Evolutionary conservation across 768 basidiomycete genomes (phyloP).

Genomic region (Phaffia tasmanica): DNA sequence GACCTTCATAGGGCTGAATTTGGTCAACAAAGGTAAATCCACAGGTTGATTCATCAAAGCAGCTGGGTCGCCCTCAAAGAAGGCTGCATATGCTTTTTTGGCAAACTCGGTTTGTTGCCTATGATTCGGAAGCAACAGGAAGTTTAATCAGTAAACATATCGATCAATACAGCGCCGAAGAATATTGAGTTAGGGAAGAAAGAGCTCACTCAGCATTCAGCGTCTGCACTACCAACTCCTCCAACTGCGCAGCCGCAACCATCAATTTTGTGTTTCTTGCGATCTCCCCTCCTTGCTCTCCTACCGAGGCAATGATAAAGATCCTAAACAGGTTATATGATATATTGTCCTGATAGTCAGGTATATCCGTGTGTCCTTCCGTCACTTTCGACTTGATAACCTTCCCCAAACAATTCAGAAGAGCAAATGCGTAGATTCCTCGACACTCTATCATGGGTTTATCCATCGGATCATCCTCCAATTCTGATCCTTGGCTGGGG

Average conservation of each 20-base stretch:
- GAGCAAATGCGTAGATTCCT: slow-evolving; percentile 76
- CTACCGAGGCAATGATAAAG: slow-evolving; percentile 42
- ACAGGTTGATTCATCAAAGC: slow-evolving; percentile 50
- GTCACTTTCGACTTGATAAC: slow-evolving; percentile 49
- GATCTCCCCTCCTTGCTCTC: slow-evolving; percentile 32
- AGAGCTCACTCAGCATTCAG: slow-evolving; percentile 37
- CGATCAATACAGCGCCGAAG: neutral
- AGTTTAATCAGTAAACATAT: neutral
- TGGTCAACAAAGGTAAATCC: slow-evolving; percentile 39
- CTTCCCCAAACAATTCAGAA: slow-evolving; percentile 58
- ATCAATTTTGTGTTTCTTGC: slow-evolving; percentile 50
- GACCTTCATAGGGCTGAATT: neutral
- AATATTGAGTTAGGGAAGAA: no score
- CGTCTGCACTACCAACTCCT: slow-evolving; percentile 56
- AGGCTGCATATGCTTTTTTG: slow-evolving; percentile 47
- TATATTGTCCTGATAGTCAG: slow-evolving; percentile 66
- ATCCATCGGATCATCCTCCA: slow-evolving; percentile 8
- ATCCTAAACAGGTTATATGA: slow-evolving; percentile 62
- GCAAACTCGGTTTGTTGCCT: slow-evolving; percentile 60
- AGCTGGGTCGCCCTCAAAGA: slow-evolving; percentile 47
- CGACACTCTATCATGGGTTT: slow-evolving; percentile 42
- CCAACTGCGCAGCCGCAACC: slow-evolving; percentile 52
- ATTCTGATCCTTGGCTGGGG: slow-evolving; percentile 32
- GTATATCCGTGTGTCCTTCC: slow-evolving; percentile 57
- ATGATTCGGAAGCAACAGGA: neutral